Conservation (phyloP, 306 rosid species). For the Vigna radiata region DNA sequence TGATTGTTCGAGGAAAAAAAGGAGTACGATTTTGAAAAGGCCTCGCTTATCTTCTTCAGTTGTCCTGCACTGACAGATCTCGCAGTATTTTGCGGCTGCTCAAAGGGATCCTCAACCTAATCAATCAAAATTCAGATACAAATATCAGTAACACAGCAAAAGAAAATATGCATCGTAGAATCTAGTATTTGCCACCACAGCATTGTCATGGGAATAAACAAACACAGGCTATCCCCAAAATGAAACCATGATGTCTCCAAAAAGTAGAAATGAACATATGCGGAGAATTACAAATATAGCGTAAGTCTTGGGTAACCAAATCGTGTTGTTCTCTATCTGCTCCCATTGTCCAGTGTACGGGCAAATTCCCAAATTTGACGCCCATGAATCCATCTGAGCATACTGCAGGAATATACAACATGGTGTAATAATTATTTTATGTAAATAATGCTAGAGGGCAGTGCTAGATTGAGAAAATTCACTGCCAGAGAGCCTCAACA, state of each 20-base stretch:
- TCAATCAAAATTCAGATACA: conserved; percentile 41
- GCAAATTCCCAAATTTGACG: conserved; percentile 63
- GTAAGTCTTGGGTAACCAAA: conserved; percentile 84
- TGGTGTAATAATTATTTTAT: background rate
- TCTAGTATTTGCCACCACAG: conserved; percentile 9
- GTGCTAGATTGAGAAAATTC: conserved; percentile 27
- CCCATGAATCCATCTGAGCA: conserved; percentile 57
- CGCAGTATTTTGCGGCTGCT: conserved; percentile 76
- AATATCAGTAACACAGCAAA: conserved; percentile 42
- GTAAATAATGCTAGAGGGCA: conserved; percentile 19
- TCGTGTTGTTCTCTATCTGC: conserved; percentile 57
- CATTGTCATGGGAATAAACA: conserved; percentile 24
- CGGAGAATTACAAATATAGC: conserved; percentile 69
- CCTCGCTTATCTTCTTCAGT: conserved; percentile 63
- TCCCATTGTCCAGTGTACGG: conserved; percentile 77
- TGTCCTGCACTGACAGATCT: conserved; percentile 62
- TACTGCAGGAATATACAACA: conserved; percentile 63
- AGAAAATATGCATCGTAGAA: conserved; percentile 19
- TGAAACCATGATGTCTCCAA: background rate
- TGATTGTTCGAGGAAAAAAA: conserved; percentile 48
- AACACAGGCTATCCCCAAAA: conserved; percentile 27
- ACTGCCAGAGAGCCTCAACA: conserved; percentile 21
- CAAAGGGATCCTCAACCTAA: conserved; percentile 95
- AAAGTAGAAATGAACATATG: conserved; percentile 18
- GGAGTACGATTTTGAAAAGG: conserved; percentile 48